These are phyloP conservation scores for Aspergillus aculeatinus DNA, from an alignment of 2,329 filamentous ascomycete genomes.

Conservation along the genomic window DNA sequence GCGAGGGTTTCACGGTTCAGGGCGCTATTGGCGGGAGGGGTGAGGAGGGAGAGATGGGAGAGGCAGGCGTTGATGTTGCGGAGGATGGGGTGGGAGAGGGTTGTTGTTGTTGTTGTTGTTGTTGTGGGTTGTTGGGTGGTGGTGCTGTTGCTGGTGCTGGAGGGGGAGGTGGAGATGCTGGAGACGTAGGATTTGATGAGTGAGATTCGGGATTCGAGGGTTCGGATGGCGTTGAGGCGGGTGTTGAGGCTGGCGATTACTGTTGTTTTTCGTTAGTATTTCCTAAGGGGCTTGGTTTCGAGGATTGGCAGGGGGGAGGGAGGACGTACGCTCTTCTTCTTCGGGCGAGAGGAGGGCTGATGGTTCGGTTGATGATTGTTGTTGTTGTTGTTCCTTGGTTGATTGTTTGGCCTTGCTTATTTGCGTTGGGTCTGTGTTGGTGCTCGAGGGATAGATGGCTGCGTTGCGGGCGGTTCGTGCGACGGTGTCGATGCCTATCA, in stretches of 20 bases:
- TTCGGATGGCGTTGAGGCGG: constrained; percentile 90
- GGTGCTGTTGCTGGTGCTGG: constrained; percentile 43
- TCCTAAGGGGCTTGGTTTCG: background rate
- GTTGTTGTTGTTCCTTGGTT: constrained; percentile 27
- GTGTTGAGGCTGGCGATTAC: constrained; percentile 68
- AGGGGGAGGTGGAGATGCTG: constrained; percentile 66
- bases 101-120: constrained; percentile 44
- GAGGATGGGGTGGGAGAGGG: constrained; percentile 69
- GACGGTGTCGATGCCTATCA: constrained; percentile 95
- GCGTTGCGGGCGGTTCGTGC: constrained; percentile 82
- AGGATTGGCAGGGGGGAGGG: background rate
- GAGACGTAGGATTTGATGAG: constrained; percentile 76
- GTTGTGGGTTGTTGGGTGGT: constrained; percentile 13
- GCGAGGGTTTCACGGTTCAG: constrained; percentile 71
- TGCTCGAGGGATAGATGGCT: constrained; percentile 46
- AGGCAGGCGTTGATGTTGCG: constrained; percentile 86
- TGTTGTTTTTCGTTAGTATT: constrained; percentile 16
- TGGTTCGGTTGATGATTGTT: constrained; percentile 32
- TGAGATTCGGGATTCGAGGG: constrained; percentile 75
- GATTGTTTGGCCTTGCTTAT: constrained; percentile 25
- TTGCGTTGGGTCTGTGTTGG: constrained; percentile 15
- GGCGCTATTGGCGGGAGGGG: constrained; percentile 64
- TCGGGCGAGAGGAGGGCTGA: constrained; percentile 51
- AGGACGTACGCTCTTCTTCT: constrained; percentile 60
- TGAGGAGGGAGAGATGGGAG: constrained; percentile 76